Base-by-base conservation (phyloP, 1,284 basidiomycete species). In the Laetiporus sulphureus region DNA sequence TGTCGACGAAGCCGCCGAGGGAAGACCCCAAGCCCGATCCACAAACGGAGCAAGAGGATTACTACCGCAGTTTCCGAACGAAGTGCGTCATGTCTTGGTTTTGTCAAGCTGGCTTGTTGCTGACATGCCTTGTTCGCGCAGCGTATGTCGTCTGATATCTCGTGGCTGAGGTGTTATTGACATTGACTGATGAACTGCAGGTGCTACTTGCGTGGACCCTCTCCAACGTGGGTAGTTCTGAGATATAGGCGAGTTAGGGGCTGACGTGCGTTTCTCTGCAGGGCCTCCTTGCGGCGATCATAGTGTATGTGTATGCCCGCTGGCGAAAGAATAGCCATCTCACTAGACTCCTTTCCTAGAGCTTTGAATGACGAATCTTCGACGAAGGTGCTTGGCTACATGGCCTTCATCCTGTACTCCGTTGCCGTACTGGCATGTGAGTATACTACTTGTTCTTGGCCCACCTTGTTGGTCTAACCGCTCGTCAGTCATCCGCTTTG, bases 31-130 rank as follows among this genome's bases (percentile, higher is more conserved):
- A 74, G 47, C 71, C 72, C 0, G 82, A 91, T 59, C 60, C 65
- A n/a, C 66, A 72, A 49, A 88, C 84, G 20, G 65, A 77, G 51
- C 84, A 92, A 61, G 90, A 93, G 59, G 93, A 96, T 66, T 92
- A 89, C 61, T 95, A 94, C 61, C 71, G 81, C 56, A 78, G 74
- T 23, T 91, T 95, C 64, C 75, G 92, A 51, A 95, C 92, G 2
- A 95, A 94, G 71, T 80, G 50, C 23, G 54, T 42, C 30, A 29
- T 36, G 24, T 54, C 41, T 11, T 8, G 34, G 22, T 11, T n/a
- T n/a, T n/a, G n/a, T n/a, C n/a, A n/a, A n/a, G n/a, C n/a, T n/a
- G n/a, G n/a, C n/a, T n/a, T n/a, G n/a, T n/a, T 33, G 16, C 7
- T 32, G 22, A n/a, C 39, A n/a, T 13, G 24, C 3, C 22, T 19